Evolutionary conservation across 2,329 filamentous ascomycete species (phyloP).

Genomic region (Ceratocystis variospora): DNA sequence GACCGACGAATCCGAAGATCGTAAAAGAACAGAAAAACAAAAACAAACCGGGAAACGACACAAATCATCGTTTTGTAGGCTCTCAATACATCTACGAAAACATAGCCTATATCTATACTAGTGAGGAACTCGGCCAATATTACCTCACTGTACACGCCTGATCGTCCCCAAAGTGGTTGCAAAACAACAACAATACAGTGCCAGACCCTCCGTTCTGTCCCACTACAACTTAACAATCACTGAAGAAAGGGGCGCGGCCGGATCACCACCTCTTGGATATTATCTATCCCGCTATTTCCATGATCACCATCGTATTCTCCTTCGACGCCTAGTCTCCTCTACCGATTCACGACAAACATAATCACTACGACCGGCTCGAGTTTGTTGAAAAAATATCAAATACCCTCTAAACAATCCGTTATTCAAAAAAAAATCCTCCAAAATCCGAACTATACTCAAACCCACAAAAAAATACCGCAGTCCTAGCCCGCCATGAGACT

Average conservation of each 20-base stretch:
- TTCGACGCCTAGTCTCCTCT: neutral
- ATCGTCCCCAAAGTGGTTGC: neutral
- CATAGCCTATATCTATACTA: neutral
- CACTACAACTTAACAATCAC: neutral
- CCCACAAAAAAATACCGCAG: neutral
- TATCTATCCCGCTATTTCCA: neutral
- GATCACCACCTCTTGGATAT: slow-evolving; percentile 15
- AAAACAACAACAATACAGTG: neutral
- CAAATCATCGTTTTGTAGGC: neutral
- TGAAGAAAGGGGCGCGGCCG: slow-evolving; percentile 15
- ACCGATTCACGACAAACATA: neutral
- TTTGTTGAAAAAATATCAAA: neutral
- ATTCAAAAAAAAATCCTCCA: neutral
- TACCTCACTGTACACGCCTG: neutral
- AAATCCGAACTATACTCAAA: neutral
- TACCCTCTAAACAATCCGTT: neutral
- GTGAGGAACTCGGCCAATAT: neutral
- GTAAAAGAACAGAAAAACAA: neutral
- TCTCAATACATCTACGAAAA: neutral
- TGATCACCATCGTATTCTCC: neutral
- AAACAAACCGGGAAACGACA: neutral
- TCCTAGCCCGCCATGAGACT: slow-evolving; percentile 14
- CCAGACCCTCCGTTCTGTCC: neutral
- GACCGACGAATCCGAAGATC: slow-evolving; percentile 1
- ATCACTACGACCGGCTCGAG: slow-evolving; percentile 1